Evolutionary conservation across 495 filamentous ascomycete species (phyloP), one percentile per base, ranked within the genome.

Genomic region (Melanomma pulvis-pyrius): DNA sequence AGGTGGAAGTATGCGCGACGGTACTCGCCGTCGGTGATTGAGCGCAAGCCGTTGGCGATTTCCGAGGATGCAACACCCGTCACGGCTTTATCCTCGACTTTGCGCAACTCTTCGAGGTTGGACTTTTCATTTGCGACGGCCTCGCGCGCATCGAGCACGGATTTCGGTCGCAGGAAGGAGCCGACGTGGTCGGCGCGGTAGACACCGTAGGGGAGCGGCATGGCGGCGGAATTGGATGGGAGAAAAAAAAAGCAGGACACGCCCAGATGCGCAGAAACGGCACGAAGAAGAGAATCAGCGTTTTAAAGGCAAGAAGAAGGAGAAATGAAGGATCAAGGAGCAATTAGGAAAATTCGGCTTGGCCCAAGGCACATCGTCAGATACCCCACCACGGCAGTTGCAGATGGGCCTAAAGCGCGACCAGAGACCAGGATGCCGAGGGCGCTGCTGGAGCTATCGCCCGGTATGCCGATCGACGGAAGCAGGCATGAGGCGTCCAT

Each of bases 101-200:
- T 48, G 32, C 66, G 71, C 21, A 74, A 66, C n/a, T 70, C 49
- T 36, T 44, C 28, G 7, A 51, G 12, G 24, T 47, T 55, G 25
- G 63, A 67, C 11, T 29, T 60, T 25, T 58, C 36, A 29, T 56
- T 32, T 1, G 70, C 66, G 25, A 66, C 59, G 26, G 61, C 59
- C 48, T 70, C 66, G 19, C 72, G 70, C 0, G 67, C 67, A n/a
- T 70, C 41, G 48, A 70, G 63, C 19, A 74, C 56, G 29, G 67
- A 25, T 36, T 57, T 62, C 1, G 72, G 72, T 1, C 72, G 72
- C 21, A 74, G 70, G 56, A 74, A 69, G 17, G 70, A 72, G n/a
- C 72, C 72, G 8, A 74, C 72, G 59, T 74, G 72, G 57, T 74
- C 72, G 34, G 72, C 72, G 25, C 72, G 46, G 63, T 74, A 72